These are phyloP conservation scores for Avena eriantha DNA, from an alignment of 176 grass and related monocot species.

Conservation along the genomic window DNA sequence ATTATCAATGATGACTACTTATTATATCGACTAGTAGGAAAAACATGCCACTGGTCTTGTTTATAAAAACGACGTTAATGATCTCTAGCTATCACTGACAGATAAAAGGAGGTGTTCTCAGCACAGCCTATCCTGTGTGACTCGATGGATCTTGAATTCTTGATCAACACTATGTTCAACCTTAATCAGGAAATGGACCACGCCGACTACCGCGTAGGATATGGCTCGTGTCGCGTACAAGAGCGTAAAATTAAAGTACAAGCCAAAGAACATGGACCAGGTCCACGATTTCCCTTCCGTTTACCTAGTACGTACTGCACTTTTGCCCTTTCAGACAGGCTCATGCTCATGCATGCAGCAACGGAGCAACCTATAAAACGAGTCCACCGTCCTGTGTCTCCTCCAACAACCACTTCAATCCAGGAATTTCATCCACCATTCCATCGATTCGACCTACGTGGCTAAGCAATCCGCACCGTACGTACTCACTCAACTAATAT, in stretches of 20 bases:
- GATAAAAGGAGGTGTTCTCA: too few relatives aligned
- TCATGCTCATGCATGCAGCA: not conserved
- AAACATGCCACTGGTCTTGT: too few relatives aligned
- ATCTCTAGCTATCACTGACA: too few relatives aligned
- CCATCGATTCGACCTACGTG: not conserved
- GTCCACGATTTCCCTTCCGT: not conserved
- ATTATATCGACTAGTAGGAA: too few relatives aligned
- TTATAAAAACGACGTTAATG: too few relatives aligned
- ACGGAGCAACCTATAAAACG: slow-evolving; percentile 1
- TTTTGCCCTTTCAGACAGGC: not conserved
- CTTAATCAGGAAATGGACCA: not conserved
- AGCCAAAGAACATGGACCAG: not conserved
- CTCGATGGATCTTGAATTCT: not conserved
- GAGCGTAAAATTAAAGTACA: not conserved
- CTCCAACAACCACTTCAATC: not conserved
- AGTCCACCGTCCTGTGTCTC: not conserved
- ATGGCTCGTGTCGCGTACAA: not conserved
- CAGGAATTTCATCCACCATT: not conserved
- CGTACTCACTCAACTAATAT: not conserved
- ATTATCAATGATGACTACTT: too few relatives aligned
- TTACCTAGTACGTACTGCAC: not conserved
- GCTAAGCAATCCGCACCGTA: not conserved
- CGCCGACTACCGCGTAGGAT: not conserved
- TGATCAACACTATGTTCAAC: not conserved
- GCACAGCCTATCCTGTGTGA: not conserved